Base-by-base conservation (phyloP, 108 stramenopile genomes). In the Pseudonitzschia multistriata region DNA sequence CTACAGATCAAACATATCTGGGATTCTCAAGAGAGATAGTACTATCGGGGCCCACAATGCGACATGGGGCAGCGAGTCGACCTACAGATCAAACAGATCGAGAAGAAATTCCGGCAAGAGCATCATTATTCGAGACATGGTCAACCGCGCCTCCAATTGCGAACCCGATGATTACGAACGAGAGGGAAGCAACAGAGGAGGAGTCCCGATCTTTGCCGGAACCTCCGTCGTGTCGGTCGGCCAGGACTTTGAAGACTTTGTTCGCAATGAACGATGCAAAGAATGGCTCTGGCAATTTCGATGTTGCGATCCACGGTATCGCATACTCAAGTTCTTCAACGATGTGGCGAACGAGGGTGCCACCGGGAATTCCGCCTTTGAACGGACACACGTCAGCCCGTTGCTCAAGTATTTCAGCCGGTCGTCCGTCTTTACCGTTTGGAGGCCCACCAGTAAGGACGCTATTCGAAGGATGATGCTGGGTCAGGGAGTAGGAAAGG, bases 381-480 rank as follows among this genome's bases (percentile, higher is more conserved):
- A 54, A 31, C 63, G 63, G 35, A 35, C 40, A 21, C 48, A 42
- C 17, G 56, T 66, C 6, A 61, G 60, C 29, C 72, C 65, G 28
- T 40, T 73, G 27, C 53, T 73, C 0, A 64, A 52, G 13, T 50
- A 7, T 31, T 50, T 68, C 27, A 21, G 74, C 49, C 34, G 59
- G 28, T 78, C 85, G 5, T 71, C 64, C 35, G 80, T 83, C 0
- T 85, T 90, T 57, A 84, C 84, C 14, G 89, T 90, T 49, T 90
- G 89, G 89, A 73, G 89, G 49, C 89, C 89, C 14, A 86, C 85
- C 2, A 77, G 74, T 36, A 53, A 55, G 48, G 86, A 87, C 68
- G 82, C 89, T 15, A 87, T 90, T 36, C 74, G 83, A 39, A 79
- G 82, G 49, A 87, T 90, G 89, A 87, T 90, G 84, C 55, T 75